Evolutionary conservation across 192 early-diverging fungal species (phyloP).

Genomic region (Mortierella claussenii): DNA sequence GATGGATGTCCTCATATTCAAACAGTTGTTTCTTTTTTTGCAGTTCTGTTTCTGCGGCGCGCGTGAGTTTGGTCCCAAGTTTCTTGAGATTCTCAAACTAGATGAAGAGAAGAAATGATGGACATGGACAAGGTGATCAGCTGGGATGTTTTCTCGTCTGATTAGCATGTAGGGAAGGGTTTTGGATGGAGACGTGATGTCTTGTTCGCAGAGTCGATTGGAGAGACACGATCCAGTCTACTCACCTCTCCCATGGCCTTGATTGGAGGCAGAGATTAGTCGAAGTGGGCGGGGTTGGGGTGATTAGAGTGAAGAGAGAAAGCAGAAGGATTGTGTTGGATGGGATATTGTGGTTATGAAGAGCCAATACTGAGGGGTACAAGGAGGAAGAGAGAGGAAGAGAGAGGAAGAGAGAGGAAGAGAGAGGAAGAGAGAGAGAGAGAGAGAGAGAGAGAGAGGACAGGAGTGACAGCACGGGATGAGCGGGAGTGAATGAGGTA

Average conservation of each 20-base stretch:
- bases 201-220: not conserved
- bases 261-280: not conserved
- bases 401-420: not conserved
- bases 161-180: too few relatives aligned
- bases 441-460: not conserved
- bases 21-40: conserved; percentile 39
- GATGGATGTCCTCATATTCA: conserved; percentile 36
- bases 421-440: not conserved
- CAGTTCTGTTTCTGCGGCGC: conserved; percentile 35
- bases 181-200: not conserved
- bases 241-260: not conserved
- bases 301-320: not conserved
- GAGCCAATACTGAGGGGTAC: not conserved
- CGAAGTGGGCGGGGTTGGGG: not conserved
- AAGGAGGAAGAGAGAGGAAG: not conserved
- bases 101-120: conserved; percentile 1
- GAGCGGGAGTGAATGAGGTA: not conserved
- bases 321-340: too few relatives aligned
- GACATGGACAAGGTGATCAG: too few relatives aligned
- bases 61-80: conserved; percentile 39
- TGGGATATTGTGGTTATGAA: too few relatives aligned
- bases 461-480: not conserved
- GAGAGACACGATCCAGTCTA: not conserved
- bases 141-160: too few relatives aligned
- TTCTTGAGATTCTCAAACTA: conserved; percentile 50